phyloP scores from a whole-genome alignment of 352 stramenopile species.

The Globisporangium spiculum region DNA sequence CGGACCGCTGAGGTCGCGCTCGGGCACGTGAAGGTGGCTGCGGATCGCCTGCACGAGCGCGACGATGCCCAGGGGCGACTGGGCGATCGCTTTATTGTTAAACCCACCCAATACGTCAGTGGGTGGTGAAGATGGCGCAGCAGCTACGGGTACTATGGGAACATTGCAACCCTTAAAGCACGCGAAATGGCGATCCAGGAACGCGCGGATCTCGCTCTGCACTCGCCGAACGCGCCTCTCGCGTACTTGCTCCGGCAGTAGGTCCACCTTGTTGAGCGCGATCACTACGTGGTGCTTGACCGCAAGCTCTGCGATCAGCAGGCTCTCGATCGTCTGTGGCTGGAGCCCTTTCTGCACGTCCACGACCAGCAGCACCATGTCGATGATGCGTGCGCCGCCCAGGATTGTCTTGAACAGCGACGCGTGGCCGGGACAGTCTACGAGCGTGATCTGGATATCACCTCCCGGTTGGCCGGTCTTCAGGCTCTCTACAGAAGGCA shows the following conservation, averaged over 20 bases:
- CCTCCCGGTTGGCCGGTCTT: slow-evolving; percentile 16
- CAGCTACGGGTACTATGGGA: slow-evolving; percentile 87
- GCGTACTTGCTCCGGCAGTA: slow-evolving; percentile 79
- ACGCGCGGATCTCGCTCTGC: slow-evolving; percentile 61
- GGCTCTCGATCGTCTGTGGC: slow-evolving; percentile 97
- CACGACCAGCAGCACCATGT: slow-evolving; percentile 97
- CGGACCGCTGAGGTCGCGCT: slow-evolving; percentile 40
- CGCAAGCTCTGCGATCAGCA: slow-evolving; percentile 94
- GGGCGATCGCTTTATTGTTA: slow-evolving; percentile 5
- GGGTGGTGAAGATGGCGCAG: slow-evolving; percentile 14
- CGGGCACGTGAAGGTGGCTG: slow-evolving; percentile 32
- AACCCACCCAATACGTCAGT: neutral
- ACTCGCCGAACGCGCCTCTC: slow-evolving; percentile 55
- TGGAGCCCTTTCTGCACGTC: slow-evolving; percentile 97
- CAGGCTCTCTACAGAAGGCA: neutral
- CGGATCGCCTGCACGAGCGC: slow-evolving; percentile 53
- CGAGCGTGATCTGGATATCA: slow-evolving; percentile 92
- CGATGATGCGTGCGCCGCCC: slow-evolving; percentile 98
- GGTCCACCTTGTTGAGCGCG: slow-evolving; percentile 96
- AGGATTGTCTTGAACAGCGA: slow-evolving; percentile 99
- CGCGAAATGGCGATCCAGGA: slow-evolving; percentile 26
- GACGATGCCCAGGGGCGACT: slow-evolving; percentile 56
- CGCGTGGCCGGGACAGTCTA: slow-evolving; percentile 96
- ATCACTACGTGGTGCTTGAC: slow-evolving; percentile 90
- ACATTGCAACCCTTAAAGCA: slow-evolving; percentile 22